A percentile compares a stretch with the other conserved stretches of the same genome.
Evolutionary conservation across 495 filamentous ascomycete species (phyloP).

Genomic region (Geopyxis carbonaria): DNA sequence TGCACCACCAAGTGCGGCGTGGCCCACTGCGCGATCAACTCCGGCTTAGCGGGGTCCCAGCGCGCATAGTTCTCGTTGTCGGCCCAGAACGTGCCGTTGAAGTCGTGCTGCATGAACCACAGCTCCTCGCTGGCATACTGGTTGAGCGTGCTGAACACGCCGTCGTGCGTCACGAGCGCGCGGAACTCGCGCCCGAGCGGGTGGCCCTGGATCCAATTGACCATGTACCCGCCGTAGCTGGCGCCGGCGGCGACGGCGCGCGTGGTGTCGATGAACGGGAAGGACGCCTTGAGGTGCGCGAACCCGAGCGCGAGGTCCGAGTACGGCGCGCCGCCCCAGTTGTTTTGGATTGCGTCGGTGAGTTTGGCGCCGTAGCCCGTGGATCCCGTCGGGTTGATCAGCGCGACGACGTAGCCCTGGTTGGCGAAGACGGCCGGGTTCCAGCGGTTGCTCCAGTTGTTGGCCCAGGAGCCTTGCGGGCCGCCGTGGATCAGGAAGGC

Average conservation of each 20-base stretch:
- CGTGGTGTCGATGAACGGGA: slow-evolving; percentile 55
- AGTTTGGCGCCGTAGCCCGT: slow-evolving; percentile 70
- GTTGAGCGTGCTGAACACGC: slow-evolving; percentile 61
- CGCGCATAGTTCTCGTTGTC: slow-evolving; percentile 53
- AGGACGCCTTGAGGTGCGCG: slow-evolving; percentile 52
- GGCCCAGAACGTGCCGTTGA: slow-evolving; percentile 60
- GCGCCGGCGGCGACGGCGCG: slow-evolving; percentile 69
- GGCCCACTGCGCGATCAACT: no score
- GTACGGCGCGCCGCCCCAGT: slow-evolving; percentile 42
- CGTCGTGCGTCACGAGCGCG: slow-evolving; percentile 81
- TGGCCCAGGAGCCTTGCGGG: slow-evolving; percentile 69
- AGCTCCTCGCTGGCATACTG: slow-evolving; percentile 69
- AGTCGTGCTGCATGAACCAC: slow-evolving; percentile 75
- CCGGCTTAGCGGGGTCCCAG: slow-evolving; percentile 72
- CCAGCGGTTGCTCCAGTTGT: slow-evolving; percentile 77
- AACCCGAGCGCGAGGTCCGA: slow-evolving; percentile 49
- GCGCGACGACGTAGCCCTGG: slow-evolving; percentile 69
- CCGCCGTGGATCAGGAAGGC: slow-evolving; percentile 78
- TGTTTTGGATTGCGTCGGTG: slow-evolving; percentile 53
- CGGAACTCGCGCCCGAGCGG: slow-evolving; percentile 62
- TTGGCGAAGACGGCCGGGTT: slow-evolving; percentile 84
- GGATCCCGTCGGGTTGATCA: slow-evolving; percentile 70
- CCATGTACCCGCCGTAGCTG: slow-evolving; percentile 55
- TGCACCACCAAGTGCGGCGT: slow-evolving; percentile 80
- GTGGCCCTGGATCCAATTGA: slow-evolving; percentile 56